A percentile compares a stretch with the other conserved stretches of the same genome.
Evolutionary conservation across 176 grass and related monocot genomes (phyloP).

Genomic region (Cocos nucifera): DNA sequence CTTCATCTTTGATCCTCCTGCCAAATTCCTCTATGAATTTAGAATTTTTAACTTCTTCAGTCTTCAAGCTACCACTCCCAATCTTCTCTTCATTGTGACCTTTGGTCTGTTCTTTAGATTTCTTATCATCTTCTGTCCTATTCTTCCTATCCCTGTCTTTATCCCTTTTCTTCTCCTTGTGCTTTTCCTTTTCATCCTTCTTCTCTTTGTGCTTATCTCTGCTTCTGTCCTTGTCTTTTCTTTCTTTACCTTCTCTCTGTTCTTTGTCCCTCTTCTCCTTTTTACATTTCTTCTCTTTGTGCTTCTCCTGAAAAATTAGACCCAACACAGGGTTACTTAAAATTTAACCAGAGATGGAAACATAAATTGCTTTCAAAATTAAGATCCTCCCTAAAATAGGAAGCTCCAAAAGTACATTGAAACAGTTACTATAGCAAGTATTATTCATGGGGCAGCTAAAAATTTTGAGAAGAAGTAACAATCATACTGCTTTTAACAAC

Average conservation of each 20-base stretch:
- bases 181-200: conserved; percentile 63
- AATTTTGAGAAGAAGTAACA: too few species aligned
- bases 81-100: conserved; percentile 25
- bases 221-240: conserved; percentile 55
- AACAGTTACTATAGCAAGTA: too few species aligned
- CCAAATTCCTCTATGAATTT: conserved; percentile 40
- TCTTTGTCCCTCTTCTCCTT: conserved; percentile 63
- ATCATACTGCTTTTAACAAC: too few species aligned
- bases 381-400: too few species aligned
- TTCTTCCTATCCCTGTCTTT: conserved; percentile 52
- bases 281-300: conserved; percentile 56
- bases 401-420: too few species aligned
- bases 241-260: conserved; percentile 56
- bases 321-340: too few species aligned
- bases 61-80: conserved; percentile 37
- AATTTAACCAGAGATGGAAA: too few species aligned
- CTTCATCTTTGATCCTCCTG: conserved; percentile 39
- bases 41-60: conserved; percentile 41
- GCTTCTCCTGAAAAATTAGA: conserved; percentile 44
- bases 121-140: conserved; percentile 35
- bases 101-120: conserved; percentile 25
- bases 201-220: conserved; percentile 67
- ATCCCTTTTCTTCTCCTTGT: conserved; percentile 62
- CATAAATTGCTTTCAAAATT: too few species aligned
- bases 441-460: too few species aligned